phyloP scores from a whole-genome alignment of 23 red algal genomes.

The Agarophyton chilense region DNA sequence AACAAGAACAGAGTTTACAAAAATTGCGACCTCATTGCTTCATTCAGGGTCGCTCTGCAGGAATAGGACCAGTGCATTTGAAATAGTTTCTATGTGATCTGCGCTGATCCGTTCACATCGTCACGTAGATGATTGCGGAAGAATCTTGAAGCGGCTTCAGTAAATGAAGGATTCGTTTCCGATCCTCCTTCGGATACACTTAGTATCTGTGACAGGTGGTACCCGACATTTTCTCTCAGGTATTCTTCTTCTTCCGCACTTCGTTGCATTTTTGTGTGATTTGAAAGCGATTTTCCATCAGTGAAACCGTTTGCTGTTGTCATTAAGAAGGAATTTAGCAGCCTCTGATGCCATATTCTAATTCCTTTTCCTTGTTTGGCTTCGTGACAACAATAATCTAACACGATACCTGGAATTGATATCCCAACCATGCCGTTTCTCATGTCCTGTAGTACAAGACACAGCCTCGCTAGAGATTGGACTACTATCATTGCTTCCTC shows the following conservation, averaged over 20 bases:
- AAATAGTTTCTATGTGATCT: neutral
- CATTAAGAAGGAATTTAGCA: constrained; percentile 23
- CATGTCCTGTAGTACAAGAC: constrained; percentile 2
- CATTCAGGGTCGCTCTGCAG: neutral
- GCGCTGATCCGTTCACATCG: neutral
- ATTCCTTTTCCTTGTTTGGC: constrained; percentile 24
- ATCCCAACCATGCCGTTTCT: constrained; percentile 3
- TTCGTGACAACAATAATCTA: constrained; percentile 31
- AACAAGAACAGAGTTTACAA: no score
- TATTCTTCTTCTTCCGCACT: constrained; percentile 14
- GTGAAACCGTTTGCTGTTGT: neutral
- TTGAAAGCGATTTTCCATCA: neutral
- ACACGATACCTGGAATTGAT: constrained; percentile 31
- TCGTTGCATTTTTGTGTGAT: neutral
- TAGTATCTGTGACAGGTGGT: constrained; percentile 25
- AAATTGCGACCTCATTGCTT: neutral
- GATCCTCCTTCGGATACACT: neutral
- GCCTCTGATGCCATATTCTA: constrained; percentile 26
- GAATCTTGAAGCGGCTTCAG: constrained; percentile 1
- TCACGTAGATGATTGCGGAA: constrained; percentile 12
- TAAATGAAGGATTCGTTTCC: neutral
- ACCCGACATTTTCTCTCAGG: constrained; percentile 19
- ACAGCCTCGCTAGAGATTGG: constrained; percentile 16
- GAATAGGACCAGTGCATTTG: neutral
- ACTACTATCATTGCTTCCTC: constrained; percentile 17